Base-by-base conservation (phyloP, 2,329 filamentous ascomycete species). In the Colletotrichum trifolii region DNA sequence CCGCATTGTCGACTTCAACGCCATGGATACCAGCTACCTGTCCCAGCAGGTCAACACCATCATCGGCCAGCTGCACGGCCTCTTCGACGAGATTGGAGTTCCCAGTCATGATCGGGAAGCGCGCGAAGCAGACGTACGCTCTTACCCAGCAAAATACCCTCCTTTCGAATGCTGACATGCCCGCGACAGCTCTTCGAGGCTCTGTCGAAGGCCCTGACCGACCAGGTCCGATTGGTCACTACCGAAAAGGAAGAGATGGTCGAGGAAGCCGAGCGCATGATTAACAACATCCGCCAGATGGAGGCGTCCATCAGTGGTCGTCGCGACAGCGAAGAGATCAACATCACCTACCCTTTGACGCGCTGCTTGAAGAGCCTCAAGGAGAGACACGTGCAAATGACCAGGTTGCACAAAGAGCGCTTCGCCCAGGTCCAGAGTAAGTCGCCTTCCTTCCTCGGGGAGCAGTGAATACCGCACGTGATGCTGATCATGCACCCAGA, bases 11-110 rank as follows among this genome's bases (percentile, higher is more conserved):
- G 6, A 34, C 46, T n/a, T 47, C 34, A 52, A 43, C 64, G 45
- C 60, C 72, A 97, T 97, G 89, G 94, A 97, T 80, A 93, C 94
- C 64, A 93, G 92, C 77, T 96, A 96, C 79, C 85, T 98, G 75
- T 92, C 93, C 72, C 93, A 96, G 78, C 96, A 98, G 87, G 93
- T 99, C 81, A 96, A 93, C 71, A 93, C 88, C 73, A 97, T 97
- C 75, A 94, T 98, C 76, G 89, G 88, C 78, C 94, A 97, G 80
- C 87, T 99, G 67, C 95, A 98, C 79, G 92, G 91, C 69, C 87
- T 98, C 63, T 99, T 97, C 74, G 96, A 99, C 77, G 95, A 99
- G 76, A 99, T 99, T 74, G 96, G 96, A 64, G 92, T 99, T n/a
- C 88, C 95, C 35, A 89, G 83, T 73, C 94, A 97, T 88, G 96